Percentiles rank a stretch among this genome's conserved stretches.
Evolutionary conservation across 495 filamentous ascomycete species (phyloP).

Genomic region (Xylaria intraflava): DNA sequence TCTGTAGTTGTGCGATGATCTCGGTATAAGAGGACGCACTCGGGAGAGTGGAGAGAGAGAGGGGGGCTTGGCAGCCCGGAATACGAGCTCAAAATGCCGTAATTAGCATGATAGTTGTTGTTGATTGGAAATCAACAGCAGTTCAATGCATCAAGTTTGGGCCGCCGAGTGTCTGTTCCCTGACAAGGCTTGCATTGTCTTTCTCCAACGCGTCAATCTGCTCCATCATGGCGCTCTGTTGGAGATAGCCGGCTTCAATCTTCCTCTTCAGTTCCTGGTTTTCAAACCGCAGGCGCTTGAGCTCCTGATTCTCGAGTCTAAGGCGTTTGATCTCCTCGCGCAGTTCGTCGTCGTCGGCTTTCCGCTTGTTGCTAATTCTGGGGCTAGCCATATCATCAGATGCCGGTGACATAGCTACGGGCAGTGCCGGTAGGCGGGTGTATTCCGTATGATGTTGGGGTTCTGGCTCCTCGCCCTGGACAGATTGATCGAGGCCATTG

Average conservation of each 20-base stretch:
- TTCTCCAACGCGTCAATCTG: conserved; percentile 6
- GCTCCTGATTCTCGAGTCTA: conserved; percentile 25
- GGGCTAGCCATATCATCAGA: neutral
- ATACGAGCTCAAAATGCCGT: too few relatives aligned
- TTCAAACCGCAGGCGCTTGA: conserved; percentile 23
- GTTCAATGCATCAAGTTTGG: too few relatives aligned
- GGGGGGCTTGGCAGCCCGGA: too few relatives aligned
- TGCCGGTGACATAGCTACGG: neutral
- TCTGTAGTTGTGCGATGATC: too few relatives aligned
- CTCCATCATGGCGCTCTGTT: conserved; percentile 13
- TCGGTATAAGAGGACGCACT: too few relatives aligned
- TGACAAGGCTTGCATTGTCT: too few relatives aligned
- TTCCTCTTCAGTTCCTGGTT: conserved; percentile 9
- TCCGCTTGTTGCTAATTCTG: neutral
- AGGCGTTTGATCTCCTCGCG: conserved; percentile 52
- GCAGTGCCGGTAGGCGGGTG: neutral
- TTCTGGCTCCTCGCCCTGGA: neutral
- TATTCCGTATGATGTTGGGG: neutral
- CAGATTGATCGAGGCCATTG: neutral
- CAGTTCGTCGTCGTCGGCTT: conserved; percentile 41
- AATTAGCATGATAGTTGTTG: too few relatives aligned
- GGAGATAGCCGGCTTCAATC: conserved; percentile 8
- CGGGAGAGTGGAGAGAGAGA: too few relatives aligned
- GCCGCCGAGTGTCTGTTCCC: too few relatives aligned
- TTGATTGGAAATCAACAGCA: too few relatives aligned